Base-by-base conservation (phyloP, 306 rosid genomes). In the Dalbergia cultrata region DNA sequence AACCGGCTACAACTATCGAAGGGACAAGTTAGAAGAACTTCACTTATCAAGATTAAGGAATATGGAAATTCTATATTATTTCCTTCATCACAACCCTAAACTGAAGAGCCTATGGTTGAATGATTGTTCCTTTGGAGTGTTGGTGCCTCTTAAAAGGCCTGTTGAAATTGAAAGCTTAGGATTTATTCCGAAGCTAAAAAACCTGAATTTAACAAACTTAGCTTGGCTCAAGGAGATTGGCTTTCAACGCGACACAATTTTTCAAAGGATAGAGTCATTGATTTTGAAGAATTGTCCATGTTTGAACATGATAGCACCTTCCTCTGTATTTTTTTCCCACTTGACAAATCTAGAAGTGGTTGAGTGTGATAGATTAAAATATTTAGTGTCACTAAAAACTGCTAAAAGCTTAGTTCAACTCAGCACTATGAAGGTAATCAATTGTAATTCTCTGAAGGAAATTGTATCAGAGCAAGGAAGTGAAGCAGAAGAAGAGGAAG, bases 341-440 rank as follows among this genome's bases (percentile, higher is more conserved):
- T 67, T 81, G 66, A 81, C 72, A 59, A 13, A 13, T 75, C 58
- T 75, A 6, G 76, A 74, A 75, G 66, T 81, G 22, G 0, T 0
- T 11, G 2, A 12, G 0, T 81, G 85, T 33, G 0, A 8, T 2
- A 0, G 8, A 26, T 21, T 74, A 50, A 63, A 0, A 14, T 8
- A 31, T 9, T 70, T 82, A 59, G 52, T 82, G 54, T 5, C 62
- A 31, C 19, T 57, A 19, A 61, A 63, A 8, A 76, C 74, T 8
- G 82, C 86, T 2, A 63, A 53, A 76, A 41, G 74, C 52, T 39
- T 82, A 73, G 53, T 8, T 69, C 82, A 62, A 2, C 86, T 82
- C 4, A 56, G 2, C 31, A 9, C n/a, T 19, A 57, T 81, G 65
- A 75, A 67, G 37, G 70, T 81, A 0, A 18, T 57, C 31, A 16